A percentile compares a stretch with the other conserved stretches of the same genome.
Conservation (phyloP, 169 alveolate genomes). For the Plasmodium falciparum region DNA sequence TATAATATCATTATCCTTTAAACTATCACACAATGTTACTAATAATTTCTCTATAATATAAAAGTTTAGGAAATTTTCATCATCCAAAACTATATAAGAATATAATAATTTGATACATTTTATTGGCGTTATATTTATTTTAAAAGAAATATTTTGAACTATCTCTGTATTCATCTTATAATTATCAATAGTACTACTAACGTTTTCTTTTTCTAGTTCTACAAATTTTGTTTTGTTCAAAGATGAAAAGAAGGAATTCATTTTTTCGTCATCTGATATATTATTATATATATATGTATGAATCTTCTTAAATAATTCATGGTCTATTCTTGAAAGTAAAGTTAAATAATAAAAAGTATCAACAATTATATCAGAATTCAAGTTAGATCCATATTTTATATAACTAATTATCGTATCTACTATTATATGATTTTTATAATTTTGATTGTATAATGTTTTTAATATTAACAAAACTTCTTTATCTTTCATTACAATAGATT, state of each 20-base stretch:
- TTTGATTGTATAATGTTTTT: conserved; percentile 35
- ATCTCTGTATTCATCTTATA: background rate
- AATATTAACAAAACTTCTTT: conserved; percentile 26
- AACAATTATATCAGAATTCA: conserved; percentile 29
- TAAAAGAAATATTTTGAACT: conserved; percentile 9
- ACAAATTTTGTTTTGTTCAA: background rate
- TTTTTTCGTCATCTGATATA: too few relatives aligned
- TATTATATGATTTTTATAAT: conserved; percentile 42
- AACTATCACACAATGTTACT: conserved; percentile 7
- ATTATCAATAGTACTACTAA: background rate
- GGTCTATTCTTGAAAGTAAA: conserved; percentile 29
- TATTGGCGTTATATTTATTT: conserved; percentile 9
- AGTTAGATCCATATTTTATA: conserved; percentile 8
- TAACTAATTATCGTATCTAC: conserved; percentile 26
- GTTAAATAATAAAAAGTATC: conserved; percentile 27
- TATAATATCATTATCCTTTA: conserved; percentile 15
- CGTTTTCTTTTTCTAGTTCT: conserved; percentile 3
- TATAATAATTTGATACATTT: conserved; percentile 34
- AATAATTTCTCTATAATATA: conserved; percentile 35
- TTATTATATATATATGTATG: background rate
- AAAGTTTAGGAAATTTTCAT: conserved; percentile 56
- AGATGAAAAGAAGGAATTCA: background rate
- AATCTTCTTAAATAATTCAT: background rate
- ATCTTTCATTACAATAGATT: conserved; percentile 12
- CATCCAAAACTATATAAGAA: conserved; percentile 40